A percentile compares a stretch with the other conserved stretches of the same genome.
Conservation (phyloP, 202 grass and related monocot genomes). For the Zoysia matrella region DNA sequence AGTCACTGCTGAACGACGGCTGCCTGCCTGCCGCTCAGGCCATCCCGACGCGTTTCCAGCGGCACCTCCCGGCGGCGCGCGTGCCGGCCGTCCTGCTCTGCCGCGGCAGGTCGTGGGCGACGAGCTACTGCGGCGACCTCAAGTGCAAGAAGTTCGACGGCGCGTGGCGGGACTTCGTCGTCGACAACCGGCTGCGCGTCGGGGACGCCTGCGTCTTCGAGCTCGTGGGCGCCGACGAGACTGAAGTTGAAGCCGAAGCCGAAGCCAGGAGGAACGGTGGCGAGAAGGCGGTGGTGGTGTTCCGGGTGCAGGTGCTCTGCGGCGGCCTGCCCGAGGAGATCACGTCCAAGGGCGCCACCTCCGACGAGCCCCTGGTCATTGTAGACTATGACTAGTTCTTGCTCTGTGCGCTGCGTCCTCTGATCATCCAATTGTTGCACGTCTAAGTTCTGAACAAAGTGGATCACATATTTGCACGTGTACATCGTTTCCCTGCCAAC, state of each 20-base stretch:
- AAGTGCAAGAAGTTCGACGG: conserved; percentile 17
- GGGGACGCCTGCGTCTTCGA: conserved; percentile 59
- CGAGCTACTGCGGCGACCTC: conserved; percentile 43
- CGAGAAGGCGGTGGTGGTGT: neutral
- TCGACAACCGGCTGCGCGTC: conserved; percentile 47
- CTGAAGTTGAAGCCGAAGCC: neutral
- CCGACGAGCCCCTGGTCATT: conserved; percentile 47
- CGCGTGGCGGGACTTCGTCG: conserved; percentile 47
- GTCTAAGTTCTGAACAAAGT: no score
- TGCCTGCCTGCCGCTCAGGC: neutral
- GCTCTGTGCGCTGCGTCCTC: no score
- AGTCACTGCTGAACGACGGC: no score
- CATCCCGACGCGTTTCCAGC: conserved; percentile 38
- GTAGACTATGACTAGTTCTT: neutral
- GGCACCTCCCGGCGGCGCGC: conserved; percentile 23
- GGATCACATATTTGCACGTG: no score
- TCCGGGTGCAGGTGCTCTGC: conserved; percentile 56
- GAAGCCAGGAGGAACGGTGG: neutral
- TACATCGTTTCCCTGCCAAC: no score
- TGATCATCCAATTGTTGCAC: no score
- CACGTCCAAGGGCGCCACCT: conserved; percentile 30
- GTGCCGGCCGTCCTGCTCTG: conserved; percentile 22
- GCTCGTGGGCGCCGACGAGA: conserved; percentile 3
- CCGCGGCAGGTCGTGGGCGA: conserved; percentile 42
- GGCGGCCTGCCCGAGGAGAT: conserved; percentile 49